Evolutionary conservation across 169 alveolate species (phyloP).

Genomic region (Eimeria acervulina): DNA sequence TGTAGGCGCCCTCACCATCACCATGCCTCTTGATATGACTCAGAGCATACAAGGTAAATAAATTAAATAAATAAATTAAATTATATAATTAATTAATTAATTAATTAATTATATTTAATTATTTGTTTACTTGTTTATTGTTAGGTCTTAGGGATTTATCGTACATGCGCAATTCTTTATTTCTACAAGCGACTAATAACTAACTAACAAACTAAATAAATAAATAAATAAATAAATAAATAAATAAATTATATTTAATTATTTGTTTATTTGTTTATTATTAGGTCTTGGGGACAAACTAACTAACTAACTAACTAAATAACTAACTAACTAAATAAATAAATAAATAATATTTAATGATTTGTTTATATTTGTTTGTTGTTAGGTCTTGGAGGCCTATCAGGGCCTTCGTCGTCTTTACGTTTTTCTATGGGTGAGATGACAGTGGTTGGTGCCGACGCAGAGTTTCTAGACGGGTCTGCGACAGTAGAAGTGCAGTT

Average conservation of each 20-base stretch:
- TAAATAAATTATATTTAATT: too few species aligned
- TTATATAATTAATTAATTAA: not conserved
- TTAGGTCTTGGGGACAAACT: too few species aligned
- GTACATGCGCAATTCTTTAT: too few species aligned
- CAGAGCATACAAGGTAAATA: slow-evolving; percentile 35
- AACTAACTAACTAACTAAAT: too few species aligned
- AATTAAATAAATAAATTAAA: not conserved
- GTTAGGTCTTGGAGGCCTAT: not conserved
- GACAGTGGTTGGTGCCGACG: slow-evolving; percentile 17
- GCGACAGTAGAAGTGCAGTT: slow-evolving; percentile 34
- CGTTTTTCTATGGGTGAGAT: not conserved
- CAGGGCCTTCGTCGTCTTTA: not conserved
- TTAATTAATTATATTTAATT: not conserved
- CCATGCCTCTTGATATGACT: slow-evolving; percentile 26
- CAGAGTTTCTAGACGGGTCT: slow-evolving; percentile 12
- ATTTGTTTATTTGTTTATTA: too few species aligned
- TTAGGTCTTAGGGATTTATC: not conserved
- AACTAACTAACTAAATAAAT: too few species aligned
- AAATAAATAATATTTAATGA: not conserved
- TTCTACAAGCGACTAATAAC: not conserved
- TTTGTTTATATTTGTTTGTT: not conserved
- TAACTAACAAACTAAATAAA: too few species aligned
- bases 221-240: too few species aligned
- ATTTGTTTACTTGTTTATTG: not conserved
- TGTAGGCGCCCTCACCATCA: too few species aligned